Conservation (phyloP, 495 filamentous ascomycete genomes). For the Xylaria intraflava region DNA sequence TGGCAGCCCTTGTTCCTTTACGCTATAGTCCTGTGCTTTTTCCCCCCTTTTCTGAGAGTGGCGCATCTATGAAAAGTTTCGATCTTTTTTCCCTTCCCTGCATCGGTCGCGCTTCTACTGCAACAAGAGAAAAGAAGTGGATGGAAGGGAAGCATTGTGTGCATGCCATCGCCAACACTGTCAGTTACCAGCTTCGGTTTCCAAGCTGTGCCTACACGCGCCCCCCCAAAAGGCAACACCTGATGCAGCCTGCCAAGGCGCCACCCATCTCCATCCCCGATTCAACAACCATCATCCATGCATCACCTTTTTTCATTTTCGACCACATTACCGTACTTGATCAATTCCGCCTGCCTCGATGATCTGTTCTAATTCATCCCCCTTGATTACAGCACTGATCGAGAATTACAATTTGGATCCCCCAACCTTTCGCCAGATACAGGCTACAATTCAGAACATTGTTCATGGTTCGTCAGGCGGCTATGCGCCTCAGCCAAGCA, state of each 20-base stretch:
- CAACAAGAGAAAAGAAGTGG: not conserved
- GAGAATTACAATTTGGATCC: slow-evolving; percentile 18
- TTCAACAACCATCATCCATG: not conserved
- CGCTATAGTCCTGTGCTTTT: not conserved
- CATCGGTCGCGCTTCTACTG: not conserved
- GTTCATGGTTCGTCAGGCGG: not conserved
- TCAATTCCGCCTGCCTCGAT: not conserved
- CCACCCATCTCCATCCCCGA: not conserved
- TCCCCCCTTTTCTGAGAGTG: not conserved
- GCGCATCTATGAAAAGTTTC: not conserved
- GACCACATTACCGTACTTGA: not conserved
- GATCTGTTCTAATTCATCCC: not conserved
- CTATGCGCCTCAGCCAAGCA: slow-evolving; percentile 3
- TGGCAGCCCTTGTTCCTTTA: too few species aligned
- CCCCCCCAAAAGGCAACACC: not conserved
- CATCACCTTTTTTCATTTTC: not conserved
- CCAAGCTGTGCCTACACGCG: not conserved
- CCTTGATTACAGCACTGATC: slow-evolving; percentile 11
- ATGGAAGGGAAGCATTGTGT: not conserved
- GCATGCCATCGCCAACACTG: not conserved
- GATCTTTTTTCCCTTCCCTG: not conserved
- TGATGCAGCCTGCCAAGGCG: not conserved
- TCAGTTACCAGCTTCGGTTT: not conserved
- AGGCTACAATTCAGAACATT: slow-evolving; percentile 11
- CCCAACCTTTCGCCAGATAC: slow-evolving; percentile 11